Percentiles rank a stretch among this genome's conserved stretches.
Conservation (phyloP, 257 asterid genomes). For the Fraxinus anomala region DNA sequence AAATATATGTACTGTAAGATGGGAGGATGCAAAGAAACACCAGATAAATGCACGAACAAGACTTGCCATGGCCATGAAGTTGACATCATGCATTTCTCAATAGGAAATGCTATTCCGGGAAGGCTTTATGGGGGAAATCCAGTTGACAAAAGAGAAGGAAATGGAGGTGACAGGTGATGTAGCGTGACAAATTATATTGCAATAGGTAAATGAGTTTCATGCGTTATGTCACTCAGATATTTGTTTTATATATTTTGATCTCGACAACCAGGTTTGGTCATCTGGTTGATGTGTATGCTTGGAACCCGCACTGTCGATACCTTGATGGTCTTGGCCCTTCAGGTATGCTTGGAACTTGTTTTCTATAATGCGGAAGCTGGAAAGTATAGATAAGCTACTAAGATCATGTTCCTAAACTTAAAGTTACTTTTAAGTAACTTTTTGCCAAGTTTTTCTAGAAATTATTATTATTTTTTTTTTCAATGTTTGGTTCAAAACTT, state of each 20-base stretch:
- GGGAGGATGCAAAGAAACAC: slow-evolving; percentile 64
- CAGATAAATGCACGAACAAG: slow-evolving; percentile 55
- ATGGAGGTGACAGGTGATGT: slow-evolving; percentile 64
- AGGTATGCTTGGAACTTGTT: slow-evolving; percentile 39
- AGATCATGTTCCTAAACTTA: not conserved
- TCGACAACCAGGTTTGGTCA: slow-evolving; percentile 55
- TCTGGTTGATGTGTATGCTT: slow-evolving; percentile 57
- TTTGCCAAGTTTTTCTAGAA: not conserved
- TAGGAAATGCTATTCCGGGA: slow-evolving; percentile 69
- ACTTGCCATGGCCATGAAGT: slow-evolving; percentile 67
- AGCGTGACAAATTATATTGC: not conserved
- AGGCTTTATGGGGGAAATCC: slow-evolving; percentile 62
- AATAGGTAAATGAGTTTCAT: not conserved
- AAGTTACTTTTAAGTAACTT: not conserved
- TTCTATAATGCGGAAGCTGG: slow-evolving; percentile 2
- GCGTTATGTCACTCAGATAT: slow-evolving; percentile 6
- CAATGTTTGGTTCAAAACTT: not conserved
- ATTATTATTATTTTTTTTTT: not conserved
- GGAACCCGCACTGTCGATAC: slow-evolving; percentile 65
- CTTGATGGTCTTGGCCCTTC: slow-evolving; percentile 58
- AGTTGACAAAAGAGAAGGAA: slow-evolving; percentile 49
- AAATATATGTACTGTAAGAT: slow-evolving; percentile 39
- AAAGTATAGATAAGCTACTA: not conserved
- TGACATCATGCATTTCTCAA: slow-evolving; percentile 70
- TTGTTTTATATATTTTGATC: slow-evolving; percentile 20